These are phyloP conservation scores for Fusarium kyushuense DNA, from an alignment of 2,329 filamentous ascomycete genomes.

Conservation along the genomic window DNA sequence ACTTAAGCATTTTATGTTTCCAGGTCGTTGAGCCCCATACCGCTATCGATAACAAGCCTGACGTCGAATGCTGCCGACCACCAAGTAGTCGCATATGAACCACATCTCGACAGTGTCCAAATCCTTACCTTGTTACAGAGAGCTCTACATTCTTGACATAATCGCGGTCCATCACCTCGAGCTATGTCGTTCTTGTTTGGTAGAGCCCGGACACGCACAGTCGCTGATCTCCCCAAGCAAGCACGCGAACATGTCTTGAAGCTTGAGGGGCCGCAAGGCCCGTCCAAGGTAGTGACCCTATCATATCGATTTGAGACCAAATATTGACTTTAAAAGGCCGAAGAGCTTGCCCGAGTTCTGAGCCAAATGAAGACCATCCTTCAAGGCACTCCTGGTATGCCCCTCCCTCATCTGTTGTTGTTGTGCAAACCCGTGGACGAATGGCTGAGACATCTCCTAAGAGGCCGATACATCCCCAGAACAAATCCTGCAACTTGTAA, in stretches of 20 bases:
- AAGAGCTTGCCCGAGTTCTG: constrained; percentile 88
- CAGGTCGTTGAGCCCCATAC: constrained; percentile 12
- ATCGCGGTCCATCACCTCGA: constrained; percentile 7
- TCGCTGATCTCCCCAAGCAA: constrained; percentile 67
- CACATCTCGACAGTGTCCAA: constrained; percentile 2
- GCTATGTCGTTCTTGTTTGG: constrained; percentile 69
- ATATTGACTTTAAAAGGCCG: constrained; percentile 66
- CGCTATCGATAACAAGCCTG: constrained; percentile 41
- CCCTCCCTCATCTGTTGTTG: constrained; percentile 4
- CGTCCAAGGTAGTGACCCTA: constrained; percentile 58
- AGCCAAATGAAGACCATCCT: constrained; percentile 92
- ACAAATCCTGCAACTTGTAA: constrained; percentile 87
- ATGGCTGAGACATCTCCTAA: constrained; percentile 54
- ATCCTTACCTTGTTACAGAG: background rate
- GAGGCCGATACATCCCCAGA: constrained; percentile 89
- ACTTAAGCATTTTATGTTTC: background rate
- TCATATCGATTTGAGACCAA: background rate
- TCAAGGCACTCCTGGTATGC: constrained; percentile 88
- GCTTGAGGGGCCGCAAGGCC: constrained; percentile 62
- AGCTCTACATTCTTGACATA: background rate
- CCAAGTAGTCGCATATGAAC: constrained; percentile 16
- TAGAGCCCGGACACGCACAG: constrained; percentile 63
- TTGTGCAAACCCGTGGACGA: constrained; percentile 11
- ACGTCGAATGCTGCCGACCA: constrained; percentile 18
- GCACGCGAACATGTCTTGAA: constrained; percentile 66